Evolutionary conservation across 257 asterid genomes (phyloP).

Genomic region (Nicotiana benthamiana): DNA sequence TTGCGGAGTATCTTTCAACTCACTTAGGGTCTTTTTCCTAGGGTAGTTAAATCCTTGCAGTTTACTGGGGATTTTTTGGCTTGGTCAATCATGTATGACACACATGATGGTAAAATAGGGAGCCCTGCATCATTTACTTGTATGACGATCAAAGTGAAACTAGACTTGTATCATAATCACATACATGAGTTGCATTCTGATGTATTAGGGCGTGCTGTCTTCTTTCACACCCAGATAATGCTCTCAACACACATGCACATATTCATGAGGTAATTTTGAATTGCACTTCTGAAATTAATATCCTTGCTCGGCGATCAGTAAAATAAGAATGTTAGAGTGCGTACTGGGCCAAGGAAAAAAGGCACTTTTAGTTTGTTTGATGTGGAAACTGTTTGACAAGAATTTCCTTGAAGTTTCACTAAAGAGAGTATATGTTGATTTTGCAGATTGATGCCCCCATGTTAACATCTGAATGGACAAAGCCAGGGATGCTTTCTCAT

Average conservation of each 20-base stretch:
- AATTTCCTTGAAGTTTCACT: neutral
- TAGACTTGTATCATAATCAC: neutral
- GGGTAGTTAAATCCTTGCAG: neutral
- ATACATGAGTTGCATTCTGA: neutral
- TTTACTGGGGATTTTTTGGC: neutral
- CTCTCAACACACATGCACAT: neutral
- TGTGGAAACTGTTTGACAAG: neutral
- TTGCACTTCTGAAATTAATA: neutral
- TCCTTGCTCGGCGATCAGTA: neutral
- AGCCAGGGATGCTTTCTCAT: constrained; percentile 75
- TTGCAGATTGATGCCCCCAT: constrained; percentile 92
- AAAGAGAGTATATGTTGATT: neutral
- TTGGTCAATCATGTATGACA: neutral
- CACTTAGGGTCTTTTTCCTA: neutral
- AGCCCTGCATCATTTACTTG: neutral
- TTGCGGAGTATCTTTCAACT: neutral
- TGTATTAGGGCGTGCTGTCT: neutral
- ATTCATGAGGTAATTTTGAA: neutral
- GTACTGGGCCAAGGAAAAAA: neutral
- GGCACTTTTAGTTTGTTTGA: neutral
- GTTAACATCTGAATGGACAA: constrained; percentile 71
- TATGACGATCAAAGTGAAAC: neutral
- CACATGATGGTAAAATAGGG: neutral
- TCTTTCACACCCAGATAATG: neutral
- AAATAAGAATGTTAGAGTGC: neutral